Evolutionary conservation across 2,329 filamentous ascomycete species (phyloP).

Genomic region (Curvularia eragrostidis): DNA sequence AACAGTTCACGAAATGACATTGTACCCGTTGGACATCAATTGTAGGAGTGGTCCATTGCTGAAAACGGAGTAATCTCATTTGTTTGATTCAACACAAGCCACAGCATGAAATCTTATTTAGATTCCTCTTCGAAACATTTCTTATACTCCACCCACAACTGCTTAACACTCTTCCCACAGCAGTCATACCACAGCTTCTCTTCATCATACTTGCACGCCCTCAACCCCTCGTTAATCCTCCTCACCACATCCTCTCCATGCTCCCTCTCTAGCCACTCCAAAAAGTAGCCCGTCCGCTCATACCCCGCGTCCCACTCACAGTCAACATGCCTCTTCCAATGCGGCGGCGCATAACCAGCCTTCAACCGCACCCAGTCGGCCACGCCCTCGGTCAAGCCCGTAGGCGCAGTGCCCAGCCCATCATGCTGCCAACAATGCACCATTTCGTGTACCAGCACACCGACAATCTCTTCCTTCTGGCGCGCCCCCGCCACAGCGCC

Average conservation of each 20-base stretch:
- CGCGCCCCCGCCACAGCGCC: slow-evolving; percentile 45
- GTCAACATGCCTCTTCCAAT: slow-evolving; percentile 71
- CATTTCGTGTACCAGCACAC: slow-evolving; percentile 89
- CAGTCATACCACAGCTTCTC: slow-evolving; percentile 71
- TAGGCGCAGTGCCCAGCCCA: slow-evolving; percentile 61
- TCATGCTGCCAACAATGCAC: slow-evolving; percentile 95
- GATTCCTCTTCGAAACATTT: slow-evolving; percentile 49
- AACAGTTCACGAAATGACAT: not conserved
- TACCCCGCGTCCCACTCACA: slow-evolving; percentile 88
- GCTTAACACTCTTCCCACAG: slow-evolving; percentile 68
- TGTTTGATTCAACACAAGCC: not conserved
- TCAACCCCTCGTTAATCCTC: slow-evolving; percentile 70
- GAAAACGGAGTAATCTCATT: not conserved
- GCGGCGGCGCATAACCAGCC: slow-evolving; percentile 75
- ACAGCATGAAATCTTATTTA: not conserved
- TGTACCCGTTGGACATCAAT: not conserved
- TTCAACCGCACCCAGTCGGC: slow-evolving; percentile 90
- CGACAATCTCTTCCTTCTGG: slow-evolving; percentile 69
- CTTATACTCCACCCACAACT: slow-evolving; percentile 78
- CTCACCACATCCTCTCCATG: slow-evolving; percentile 61
- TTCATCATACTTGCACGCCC: slow-evolving; percentile 68
- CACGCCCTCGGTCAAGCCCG: slow-evolving; percentile 86
- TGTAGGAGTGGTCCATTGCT: not conserved
- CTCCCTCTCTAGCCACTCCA: slow-evolving; percentile 79
- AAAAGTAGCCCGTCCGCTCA: slow-evolving; percentile 88